These are phyloP conservation scores for Fusarium mangiferae DNA, from an alignment of 2,329 filamentous ascomycete species.

Conservation along the genomic window DNA sequence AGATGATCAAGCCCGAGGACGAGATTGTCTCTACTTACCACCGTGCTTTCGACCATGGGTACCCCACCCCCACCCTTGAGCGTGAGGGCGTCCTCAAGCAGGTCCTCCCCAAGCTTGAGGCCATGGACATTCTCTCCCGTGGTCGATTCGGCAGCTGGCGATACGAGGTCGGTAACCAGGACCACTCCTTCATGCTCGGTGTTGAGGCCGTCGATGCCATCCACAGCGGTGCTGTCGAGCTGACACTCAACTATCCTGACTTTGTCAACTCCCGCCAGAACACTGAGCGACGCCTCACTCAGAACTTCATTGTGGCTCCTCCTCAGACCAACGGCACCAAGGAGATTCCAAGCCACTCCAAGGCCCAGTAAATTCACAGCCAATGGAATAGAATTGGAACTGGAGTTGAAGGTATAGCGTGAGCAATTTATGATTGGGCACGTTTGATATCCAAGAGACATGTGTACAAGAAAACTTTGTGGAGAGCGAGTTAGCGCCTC, in stretches of 20 bases:
- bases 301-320: conserved; percentile 54
- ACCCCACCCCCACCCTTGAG: conserved; percentile 94
- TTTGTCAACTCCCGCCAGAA: conserved; percentile 87
- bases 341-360: conserved; percentile 53
- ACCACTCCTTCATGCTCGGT: conserved; percentile 97
- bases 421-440: conserved; percentile 33
- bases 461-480: conserved; percentile 40
- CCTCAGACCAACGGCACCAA: conserved; percentile 50
- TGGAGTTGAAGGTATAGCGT: conserved; percentile 12
- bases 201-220: conserved; percentile 94
- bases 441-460: conserved; percentile 39
- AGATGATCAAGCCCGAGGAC: conserved; percentile 90
- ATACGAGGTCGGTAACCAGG: conserved; percentile 97
- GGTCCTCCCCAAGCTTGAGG: conserved; percentile 91
- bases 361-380: conserved; percentile 43
- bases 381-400: conserved; percentile 42
- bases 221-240: conserved; percentile 86
- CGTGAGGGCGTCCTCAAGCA: conserved; percentile 93
- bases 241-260: conserved; percentile 96
- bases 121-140: conserved; percentile 91
- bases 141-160: conserved; percentile 98
- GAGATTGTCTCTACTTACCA: conserved; percentile 99
- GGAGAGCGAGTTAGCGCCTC: conserved; percentile 32
- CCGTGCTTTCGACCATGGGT: conserved; percentile 97
- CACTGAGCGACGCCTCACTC: conserved; percentile 57